Conservation (phyloP, 73 alveolate genomes). For the Paramecium pentaurelia region DNA sequence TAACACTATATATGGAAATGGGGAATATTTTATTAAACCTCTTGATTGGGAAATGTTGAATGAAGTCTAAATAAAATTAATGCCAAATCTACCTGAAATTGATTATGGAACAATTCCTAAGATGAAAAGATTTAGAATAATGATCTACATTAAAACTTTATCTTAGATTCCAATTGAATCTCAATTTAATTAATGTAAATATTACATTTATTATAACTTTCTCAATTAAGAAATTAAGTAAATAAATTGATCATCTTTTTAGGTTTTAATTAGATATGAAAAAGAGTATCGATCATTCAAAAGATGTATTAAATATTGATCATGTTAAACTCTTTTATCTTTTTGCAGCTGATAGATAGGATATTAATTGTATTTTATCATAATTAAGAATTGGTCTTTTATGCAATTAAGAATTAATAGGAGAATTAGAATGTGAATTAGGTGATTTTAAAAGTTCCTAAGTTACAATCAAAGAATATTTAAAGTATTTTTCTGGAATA, state of each 20-base stretch:
- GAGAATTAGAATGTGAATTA: constrained; percentile 16
- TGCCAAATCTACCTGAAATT: constrained; percentile 1
- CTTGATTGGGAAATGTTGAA: constrained; percentile 34
- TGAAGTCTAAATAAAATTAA: constrained; percentile 2
- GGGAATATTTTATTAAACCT: constrained; percentile 41
- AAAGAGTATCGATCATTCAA: background rate
- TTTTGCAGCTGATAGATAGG: constrained; percentile 6
- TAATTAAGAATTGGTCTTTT: background rate
- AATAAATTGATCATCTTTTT: background rate
- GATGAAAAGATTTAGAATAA: constrained; percentile 57
- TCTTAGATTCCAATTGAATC: constrained; percentile 1
- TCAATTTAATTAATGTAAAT: background rate
- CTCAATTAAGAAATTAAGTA: constrained; percentile 9
- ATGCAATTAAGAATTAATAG: constrained; percentile 17
- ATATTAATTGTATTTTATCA: background rate
- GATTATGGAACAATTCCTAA: background rate
- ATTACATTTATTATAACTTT: background rate
- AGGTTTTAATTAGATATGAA: constrained; percentile 29
- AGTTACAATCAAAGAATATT: constrained; percentile 23
- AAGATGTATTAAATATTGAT: background rate
- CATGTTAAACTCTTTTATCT: constrained; percentile 48
- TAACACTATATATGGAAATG: constrained; percentile 11
- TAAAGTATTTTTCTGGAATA: constrained; percentile 37
- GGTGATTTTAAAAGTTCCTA: constrained; percentile 10
- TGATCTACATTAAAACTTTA: background rate